Conservation (phyloP, 345 rosid species). For the Excoecaria agallocha region DNA sequence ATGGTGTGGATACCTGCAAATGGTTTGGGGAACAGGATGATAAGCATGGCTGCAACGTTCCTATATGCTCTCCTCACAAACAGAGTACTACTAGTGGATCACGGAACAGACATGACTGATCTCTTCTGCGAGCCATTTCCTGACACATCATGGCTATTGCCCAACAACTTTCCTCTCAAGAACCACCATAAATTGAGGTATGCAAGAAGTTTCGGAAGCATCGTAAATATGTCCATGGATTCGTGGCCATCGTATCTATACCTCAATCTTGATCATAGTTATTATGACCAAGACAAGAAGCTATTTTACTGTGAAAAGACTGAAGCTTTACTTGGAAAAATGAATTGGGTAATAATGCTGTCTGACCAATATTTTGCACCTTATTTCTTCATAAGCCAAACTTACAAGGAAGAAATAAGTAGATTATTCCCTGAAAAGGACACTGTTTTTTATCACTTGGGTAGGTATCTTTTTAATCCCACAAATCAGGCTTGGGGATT, state of each 20-base stretch:
- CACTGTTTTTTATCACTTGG: conserved; percentile 18
- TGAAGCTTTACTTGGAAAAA: conserved; percentile 12
- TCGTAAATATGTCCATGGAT: not conserved
- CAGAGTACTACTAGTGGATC: conserved; percentile 21
- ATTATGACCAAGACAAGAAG: conserved; percentile 14
- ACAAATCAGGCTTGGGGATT: conserved; percentile 25
- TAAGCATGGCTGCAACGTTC: conserved; percentile 27
- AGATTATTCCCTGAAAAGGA: conserved; percentile 23
- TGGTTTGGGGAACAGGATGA: conserved; percentile 28
- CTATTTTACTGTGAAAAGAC: conserved; percentile 15
- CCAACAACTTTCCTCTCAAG: conserved; percentile 11
- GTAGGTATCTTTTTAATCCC: conserved; percentile 25
- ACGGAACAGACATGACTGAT: conserved; percentile 14
- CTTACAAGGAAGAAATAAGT: conserved; percentile 18
- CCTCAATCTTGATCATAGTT: conserved; percentile 9
- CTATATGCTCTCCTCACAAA: conserved; percentile 27
- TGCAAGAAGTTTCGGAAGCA: conserved; percentile 4
- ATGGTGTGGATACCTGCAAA: conserved; percentile 22
- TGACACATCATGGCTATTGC: conserved; percentile 24
- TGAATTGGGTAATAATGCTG: conserved; percentile 11
- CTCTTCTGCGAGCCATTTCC: conserved; percentile 34
- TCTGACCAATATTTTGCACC: conserved; percentile 30
- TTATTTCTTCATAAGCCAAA: conserved; percentile 10
- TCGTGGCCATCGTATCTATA: conserved; percentile 13
- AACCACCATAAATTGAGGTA: not conserved